Conservation (phyloP, 2,329 filamentous ascomycete genomes). For the Pseudopyricularia cyperi region DNA sequence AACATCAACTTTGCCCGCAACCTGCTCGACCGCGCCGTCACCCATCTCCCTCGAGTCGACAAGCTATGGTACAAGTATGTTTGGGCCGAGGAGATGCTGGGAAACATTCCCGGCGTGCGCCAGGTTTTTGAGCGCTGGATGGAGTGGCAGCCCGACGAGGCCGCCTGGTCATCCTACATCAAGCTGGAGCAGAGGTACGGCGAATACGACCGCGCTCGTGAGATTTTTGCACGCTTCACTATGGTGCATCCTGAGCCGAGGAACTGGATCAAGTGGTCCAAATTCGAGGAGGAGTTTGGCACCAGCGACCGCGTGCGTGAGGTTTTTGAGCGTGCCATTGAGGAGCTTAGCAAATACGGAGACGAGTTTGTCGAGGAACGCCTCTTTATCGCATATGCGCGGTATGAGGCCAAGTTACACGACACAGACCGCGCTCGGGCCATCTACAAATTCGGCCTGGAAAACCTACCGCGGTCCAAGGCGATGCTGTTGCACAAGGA, state of each 20-base stretch:
- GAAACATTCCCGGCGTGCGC: conserved; percentile 81
- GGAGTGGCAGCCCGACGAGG: conserved; percentile 94
- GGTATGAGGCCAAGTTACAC: conserved; percentile 87
- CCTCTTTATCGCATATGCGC: conserved; percentile 89
- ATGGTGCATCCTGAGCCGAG: conserved; percentile 85
- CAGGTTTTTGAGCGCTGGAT: conserved; percentile 98
- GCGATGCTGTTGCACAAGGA: conserved; percentile 78
- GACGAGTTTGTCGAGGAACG: conserved; percentile 95
- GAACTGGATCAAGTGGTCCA: conserved; percentile 98
- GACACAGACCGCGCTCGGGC: conserved; percentile 88
- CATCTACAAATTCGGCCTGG: conserved; percentile 93
- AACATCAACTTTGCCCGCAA: conserved; percentile 98
- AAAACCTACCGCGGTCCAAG: conserved; percentile 78
- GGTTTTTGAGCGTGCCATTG: conserved; percentile 79
- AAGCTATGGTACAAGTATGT: conserved; percentile 99
- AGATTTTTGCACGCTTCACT: conserved; percentile 82
- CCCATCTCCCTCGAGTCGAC: conserved; percentile 78
- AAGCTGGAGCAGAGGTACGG: conserved; percentile 93
- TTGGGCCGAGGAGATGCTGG: conserved; percentile 96
- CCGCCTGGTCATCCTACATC: conserved; percentile 91
- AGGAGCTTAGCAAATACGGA: conserved; percentile 51
- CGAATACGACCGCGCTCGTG: conserved; percentile 80
- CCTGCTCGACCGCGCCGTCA: conserved; percentile 85
- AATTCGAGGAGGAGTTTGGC: conserved; percentile 91
- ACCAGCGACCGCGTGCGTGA: conserved; percentile 85